Percentiles rank a stretch among this genome's conserved stretches.
These are phyloP conservation scores for Acanthamoeba triangularis DNA, from an alignment of 208 protist species.

Conservation along the genomic window DNA sequence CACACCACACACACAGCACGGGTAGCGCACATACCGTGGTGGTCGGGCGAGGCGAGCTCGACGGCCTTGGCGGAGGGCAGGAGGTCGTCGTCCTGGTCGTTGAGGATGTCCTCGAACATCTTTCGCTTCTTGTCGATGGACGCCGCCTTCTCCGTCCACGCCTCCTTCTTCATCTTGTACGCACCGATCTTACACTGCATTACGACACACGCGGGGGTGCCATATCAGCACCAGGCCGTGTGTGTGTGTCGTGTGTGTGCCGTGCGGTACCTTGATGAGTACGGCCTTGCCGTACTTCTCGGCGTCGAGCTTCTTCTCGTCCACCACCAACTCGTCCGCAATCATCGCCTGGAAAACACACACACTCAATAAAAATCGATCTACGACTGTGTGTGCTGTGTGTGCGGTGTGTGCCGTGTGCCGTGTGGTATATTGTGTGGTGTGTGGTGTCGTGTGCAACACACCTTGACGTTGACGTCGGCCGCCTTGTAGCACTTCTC, in stretches of 20 bases:
- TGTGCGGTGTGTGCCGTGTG: no score
- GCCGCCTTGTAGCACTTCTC: slow-evolving; percentile 58
- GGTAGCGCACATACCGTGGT: not conserved
- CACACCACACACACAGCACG: not conserved
- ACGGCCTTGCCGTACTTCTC: slow-evolving; percentile 52
- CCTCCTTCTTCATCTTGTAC: slow-evolving; percentile 68
- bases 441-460: not conserved
- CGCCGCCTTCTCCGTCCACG: slow-evolving; percentile 13
- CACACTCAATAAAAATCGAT: not conserved
- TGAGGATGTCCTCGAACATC: slow-evolving; percentile 60
- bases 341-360: not conserved
- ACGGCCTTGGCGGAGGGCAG: not conserved
- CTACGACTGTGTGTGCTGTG: not conserved
- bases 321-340: slow-evolving; percentile 20
- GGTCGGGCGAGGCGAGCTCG: not conserved
- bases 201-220: no score
- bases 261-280: not conserved
- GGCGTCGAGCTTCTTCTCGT: slow-evolving; percentile 56
- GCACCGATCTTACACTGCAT: slow-evolving; percentile 19
- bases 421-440: no score
- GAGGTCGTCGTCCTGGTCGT: slow-evolving; percentile 45
- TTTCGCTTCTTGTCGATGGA: slow-evolving; percentile 39
- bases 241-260: no score
- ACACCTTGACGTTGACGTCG: not conserved
- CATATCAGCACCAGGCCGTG: not conserved